Evolutionary conservation across 2,329 filamentous ascomycete genomes (phyloP).

Genomic region (Coleophoma eucalyptorum): DNA sequence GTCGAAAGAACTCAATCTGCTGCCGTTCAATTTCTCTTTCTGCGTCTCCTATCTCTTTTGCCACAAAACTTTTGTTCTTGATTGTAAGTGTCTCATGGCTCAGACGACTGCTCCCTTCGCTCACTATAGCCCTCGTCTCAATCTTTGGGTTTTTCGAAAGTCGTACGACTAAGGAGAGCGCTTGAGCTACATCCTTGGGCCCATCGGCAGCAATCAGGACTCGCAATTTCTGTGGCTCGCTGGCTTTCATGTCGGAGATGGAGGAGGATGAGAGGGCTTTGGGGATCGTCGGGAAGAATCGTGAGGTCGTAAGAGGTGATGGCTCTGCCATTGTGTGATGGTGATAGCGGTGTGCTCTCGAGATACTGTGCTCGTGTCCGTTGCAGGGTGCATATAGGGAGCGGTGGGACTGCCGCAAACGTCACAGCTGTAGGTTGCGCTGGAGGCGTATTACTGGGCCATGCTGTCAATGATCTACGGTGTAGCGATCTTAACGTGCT

Average conservation of each 20-base stretch:
- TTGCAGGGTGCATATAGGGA: no score
- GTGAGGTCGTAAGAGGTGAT: constrained; percentile 7
- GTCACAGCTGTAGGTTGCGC: not conserved
- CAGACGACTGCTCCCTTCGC: constrained; percentile 60
- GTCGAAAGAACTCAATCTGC: constrained; percentile 44
- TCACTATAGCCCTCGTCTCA: constrained; percentile 58
- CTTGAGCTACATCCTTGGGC: constrained; percentile 60
- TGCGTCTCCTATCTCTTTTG: constrained; percentile 16
- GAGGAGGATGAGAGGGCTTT: constrained; percentile 20
- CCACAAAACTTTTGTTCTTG: constrained; percentile 45
- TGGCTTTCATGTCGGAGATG: constrained; percentile 23
- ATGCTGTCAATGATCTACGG: not conserved
- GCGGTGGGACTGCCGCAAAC: not conserved
- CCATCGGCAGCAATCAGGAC: constrained; percentile 66
- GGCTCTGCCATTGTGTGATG: constrained; percentile 14
- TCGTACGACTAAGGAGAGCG: constrained; percentile 61
- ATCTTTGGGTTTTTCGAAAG: constrained; percentile 62
- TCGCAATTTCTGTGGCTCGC: constrained; percentile 53
- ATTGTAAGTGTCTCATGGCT: constrained; percentile 59
- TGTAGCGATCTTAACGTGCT: no score
- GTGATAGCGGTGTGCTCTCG: not conserved
- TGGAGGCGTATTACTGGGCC: not conserved
- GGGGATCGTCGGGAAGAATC: constrained; percentile 11
- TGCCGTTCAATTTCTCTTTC: constrained; percentile 20
- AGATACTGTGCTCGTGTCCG: not conserved